Base-by-base conservation (phyloP, 352 stramenopile genomes). In the Phytophthora pluvialis region DNA sequence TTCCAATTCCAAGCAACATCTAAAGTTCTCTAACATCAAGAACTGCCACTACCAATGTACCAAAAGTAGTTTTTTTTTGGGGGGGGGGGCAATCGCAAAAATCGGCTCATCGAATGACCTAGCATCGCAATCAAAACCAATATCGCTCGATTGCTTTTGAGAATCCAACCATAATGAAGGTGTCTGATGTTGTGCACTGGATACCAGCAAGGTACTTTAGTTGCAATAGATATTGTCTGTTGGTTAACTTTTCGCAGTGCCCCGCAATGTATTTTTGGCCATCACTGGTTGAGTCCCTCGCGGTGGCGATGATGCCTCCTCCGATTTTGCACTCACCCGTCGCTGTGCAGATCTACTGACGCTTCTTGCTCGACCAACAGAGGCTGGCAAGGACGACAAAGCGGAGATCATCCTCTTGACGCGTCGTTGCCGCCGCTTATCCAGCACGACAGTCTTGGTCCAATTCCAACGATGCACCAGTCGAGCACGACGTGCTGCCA, bases 391-490 rank as follows among this genome's bases (percentile, higher is more conserved):
- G 2, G 60, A 46, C 3, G 66, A 59, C 6, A 70, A 48, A 2
- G 61, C 52, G 12, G 60, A 67, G 18, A 74, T 36, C 13, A 74
- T 49, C 35, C 21, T 60, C 39, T 70, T 74, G 21, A 67, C 60
- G 1, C 66, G 60, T 21, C 45, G 35, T 32, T 74, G 66, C 16
- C 66, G 39, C 1, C 66, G 29, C 32, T 74, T 74, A 44, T 74
- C 53, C 15, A 74, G 32, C 6, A 74, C 66, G 1, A 70, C 48
- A 1, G 18, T 57, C 26, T 70, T 74, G 32, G 66, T 74, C 66
- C 66, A 74, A 32, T 74, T 74, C 66, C 66, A 74, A 12, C 66
- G 66, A 43, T 74, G 66, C 3, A 70, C 53, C 1, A 74, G 60
- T 57, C 66, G 32, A 5, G 66, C 60, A 40, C 60, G 60, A 32